Evolutionary conservation across 2,329 filamentous ascomycete species (phyloP), one percentile per base, ranked within the genome.

Genomic region (Zasmidium cellare): DNA sequence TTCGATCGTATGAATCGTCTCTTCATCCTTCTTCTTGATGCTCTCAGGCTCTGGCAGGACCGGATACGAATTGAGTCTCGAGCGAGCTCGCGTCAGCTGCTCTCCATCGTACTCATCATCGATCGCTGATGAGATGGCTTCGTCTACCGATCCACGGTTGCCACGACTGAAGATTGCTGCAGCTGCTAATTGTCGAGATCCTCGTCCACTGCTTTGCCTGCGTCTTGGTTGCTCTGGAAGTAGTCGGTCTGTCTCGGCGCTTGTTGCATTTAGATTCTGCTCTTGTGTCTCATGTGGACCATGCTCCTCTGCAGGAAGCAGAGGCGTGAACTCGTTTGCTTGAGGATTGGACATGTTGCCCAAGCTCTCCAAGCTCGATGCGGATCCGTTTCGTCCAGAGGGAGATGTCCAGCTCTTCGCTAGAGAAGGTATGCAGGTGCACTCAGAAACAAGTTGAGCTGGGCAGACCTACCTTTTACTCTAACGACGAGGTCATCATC

Each of bases 61-160:
- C n/a, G 53, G 53, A 49, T 55, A 50, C 14, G 53, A 55, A n/a
- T 55, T 55, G 46, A 55, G 19, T 31, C 53, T 49, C 14, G 53
- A 55, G n/a, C 53, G 53, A 3, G 28, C 16, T 28, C 53, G 46
- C 14, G 23, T 23, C 20, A 51, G 31, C 28, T 56, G 48, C 9
- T 57, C 54, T n/a, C 51, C 47, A 9, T 50, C 57, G 18, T 45
- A 52, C 23, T 54, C 54, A 20, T 52, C 52, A 46, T 56, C 31
- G 14, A 57, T 51, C 16, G 57, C 57, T 14, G 53, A 55, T 16
- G 53, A 55, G 31, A 50, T 49, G 14, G 24, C 53, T 11, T 55
- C 53, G 19, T 50, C 46, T 41, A n/a, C 18, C 18, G 35, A 38
- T 46, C 38, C 51, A 41, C 19, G 51, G 24, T 25, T 44, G 51